Evolutionary conservation across 805 yeast species (phyloP), one percentile per base, ranked within the genome.

Genomic region (Danielia oregonensis): DNA sequence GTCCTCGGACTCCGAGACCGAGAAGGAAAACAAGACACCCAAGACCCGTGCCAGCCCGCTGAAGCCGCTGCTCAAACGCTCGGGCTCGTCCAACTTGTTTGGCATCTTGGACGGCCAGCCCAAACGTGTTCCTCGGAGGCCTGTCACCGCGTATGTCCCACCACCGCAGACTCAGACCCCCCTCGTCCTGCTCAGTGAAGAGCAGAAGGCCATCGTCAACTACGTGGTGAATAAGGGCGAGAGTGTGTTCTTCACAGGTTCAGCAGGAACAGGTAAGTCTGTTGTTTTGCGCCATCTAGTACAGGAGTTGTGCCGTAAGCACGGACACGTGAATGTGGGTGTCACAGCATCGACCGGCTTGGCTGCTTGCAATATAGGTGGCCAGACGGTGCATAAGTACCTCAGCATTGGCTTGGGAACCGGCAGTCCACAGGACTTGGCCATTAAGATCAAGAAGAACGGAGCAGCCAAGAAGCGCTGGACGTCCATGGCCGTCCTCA

Each of bases 251-350:
- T 93, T 86, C 55, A 93, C 98, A 0, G 98, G 98, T 32, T 87
- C 97, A 22, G 98, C 98, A 0, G 98, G 98, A 51, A 93, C 98
- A 0, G 98, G 98, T 54, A 93, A 93, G 55, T 91, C 98, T 1
- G 82, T 93, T 4, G 65, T 93, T n/a, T 63, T 93, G 32, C 72
- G 74, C 41, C 68, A 77, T 8, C 65, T 85, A 24, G 83, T 85
- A 35, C 73, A 74, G 47, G 58, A 68, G 0, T 54, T 85, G 35
- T 68, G 61, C 42, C 40, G 44, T 1, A 69, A 67, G 39, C 69
- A 76, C 52, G 68, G 72, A 0, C 43, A 43, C 0, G 18, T 15
- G 15, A 53, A 63, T 10, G 86, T 85, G 4, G 88, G 83, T 0
- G 82, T 85, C 1, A 83, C 93, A 0, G 94, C 94, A 0, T 83